These are phyloP conservation scores for Nigrospora osmanthi DNA, from an alignment of 2,329 filamentous ascomycete genomes.

Conservation along the genomic window DNA sequence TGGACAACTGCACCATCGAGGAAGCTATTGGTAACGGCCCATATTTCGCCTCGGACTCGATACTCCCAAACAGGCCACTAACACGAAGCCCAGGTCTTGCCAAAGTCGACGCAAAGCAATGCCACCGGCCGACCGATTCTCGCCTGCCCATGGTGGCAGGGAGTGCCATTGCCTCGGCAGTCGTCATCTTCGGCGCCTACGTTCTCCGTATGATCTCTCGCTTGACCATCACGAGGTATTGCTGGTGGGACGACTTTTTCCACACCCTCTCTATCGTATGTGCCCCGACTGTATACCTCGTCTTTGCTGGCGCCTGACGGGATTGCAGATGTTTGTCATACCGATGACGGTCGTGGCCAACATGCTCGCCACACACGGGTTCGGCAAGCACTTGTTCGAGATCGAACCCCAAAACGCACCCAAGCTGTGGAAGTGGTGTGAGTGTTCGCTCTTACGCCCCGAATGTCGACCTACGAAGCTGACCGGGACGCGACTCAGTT, in stretches of 20 bases:
- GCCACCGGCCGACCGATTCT: neutral
- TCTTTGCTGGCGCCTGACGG: neutral
- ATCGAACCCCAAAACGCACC: neutral
- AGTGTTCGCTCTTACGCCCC: neutral
- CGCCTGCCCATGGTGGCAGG: neutral
- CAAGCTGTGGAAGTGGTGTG: conserved; percentile 1
- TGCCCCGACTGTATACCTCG: neutral
- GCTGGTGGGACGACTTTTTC: conserved; percentile 2
- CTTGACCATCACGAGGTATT: neutral
- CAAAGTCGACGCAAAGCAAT: conserved; percentile 1
- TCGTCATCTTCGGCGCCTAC: neutral
- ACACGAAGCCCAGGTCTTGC: neutral
- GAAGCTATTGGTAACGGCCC: neutral
- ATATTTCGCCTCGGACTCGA: neutral
- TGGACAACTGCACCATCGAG: neutral
- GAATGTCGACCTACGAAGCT: neutral
- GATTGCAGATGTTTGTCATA: neutral
- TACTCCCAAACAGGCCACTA: neutral
- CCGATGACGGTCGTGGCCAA: conserved; percentile 1
- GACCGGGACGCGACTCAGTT: neutral
- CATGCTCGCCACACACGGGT: neutral
- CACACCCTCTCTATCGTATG: neutral
- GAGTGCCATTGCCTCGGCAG: neutral
- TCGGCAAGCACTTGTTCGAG: conserved; percentile 1
- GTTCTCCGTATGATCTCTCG: neutral